phyloP scores from a whole-genome alignment of 2,329 filamentous ascomycete genomes.

The Mycocentrospora acerina region DNA sequence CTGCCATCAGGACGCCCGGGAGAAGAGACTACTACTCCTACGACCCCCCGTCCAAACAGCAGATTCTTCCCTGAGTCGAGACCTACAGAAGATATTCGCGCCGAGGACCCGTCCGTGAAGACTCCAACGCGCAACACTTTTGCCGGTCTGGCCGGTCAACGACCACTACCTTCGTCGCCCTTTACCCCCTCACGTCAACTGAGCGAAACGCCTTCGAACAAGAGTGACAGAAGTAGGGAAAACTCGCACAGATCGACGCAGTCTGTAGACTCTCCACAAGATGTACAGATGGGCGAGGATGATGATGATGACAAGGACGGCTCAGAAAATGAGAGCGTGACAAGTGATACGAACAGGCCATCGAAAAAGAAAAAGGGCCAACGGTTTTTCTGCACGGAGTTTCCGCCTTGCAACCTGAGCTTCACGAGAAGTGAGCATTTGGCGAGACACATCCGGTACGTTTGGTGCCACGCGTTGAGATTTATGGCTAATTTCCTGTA shows the following conservation, averaged over 20 bases:
- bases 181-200: conserved; percentile 49
- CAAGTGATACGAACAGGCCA: conserved; percentile 66
- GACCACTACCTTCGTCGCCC: conserved; percentile 47
- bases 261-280: conserved; percentile 64
- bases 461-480: conserved; percentile 8
- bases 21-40: conserved; percentile 58
- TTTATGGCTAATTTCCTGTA: conserved; percentile 43
- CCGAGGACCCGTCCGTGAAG: conserved; percentile 49
- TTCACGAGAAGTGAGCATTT: conserved; percentile 96
- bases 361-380: conserved; percentile 96
- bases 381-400: conserved; percentile 94
- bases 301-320: conserved; percentile 62
- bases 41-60: conserved; percentile 54
- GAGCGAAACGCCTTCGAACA: conserved; percentile 40
- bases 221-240: conserved; percentile 51
- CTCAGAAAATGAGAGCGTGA: conserved; percentile 53
- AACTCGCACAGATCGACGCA: conserved; percentile 63
- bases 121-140: conserved; percentile 65
- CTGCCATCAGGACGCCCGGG: conserved; percentile 47
- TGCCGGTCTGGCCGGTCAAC: conserved; percentile 49
- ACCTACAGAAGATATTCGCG: conserved; percentile 34
- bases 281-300: conserved; percentile 76
- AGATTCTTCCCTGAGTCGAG: conserved; percentile 44
- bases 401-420: conserved; percentile 88
- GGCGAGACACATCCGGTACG: conserved; percentile 86